Evolutionary conservation across 495 filamentous ascomycete genomes (phyloP).

Genomic region (Aspergillus cristatus): DNA sequence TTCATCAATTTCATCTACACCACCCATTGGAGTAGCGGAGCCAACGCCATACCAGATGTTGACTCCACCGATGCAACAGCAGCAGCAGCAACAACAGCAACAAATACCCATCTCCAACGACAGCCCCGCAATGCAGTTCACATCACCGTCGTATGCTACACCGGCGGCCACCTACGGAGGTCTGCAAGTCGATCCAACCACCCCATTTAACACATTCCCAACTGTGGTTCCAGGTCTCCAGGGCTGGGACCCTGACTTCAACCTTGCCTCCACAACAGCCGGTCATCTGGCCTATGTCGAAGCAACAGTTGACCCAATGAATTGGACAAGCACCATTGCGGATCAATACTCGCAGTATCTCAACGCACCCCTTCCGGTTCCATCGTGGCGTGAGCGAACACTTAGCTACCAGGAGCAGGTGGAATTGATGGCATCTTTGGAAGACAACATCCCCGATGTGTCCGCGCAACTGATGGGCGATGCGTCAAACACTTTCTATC

Average conservation of each 20-base stretch:
- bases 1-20: slow-evolving; percentile 15
- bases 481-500: slow-evolving; percentile 52
- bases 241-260: slow-evolving; percentile 39
- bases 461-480: slow-evolving; percentile 43
- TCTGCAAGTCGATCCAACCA: slow-evolving; percentile 29
- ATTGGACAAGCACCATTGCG: slow-evolving; percentile 33
- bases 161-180: slow-evolving; percentile 19
- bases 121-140: slow-evolving; percentile 12
- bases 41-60: slow-evolving; percentile 10
- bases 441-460: slow-evolving; percentile 49
- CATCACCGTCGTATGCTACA: slow-evolving; percentile 13
- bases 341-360: slow-evolving; percentile 45
- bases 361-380: slow-evolving; percentile 33
- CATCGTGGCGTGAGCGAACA: slow-evolving; percentile 48
- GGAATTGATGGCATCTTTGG: slow-evolving; percentile 58
- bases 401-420: slow-evolving; percentile 62
- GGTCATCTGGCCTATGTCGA: slow-evolving; percentile 32
- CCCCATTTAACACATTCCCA: slow-evolving; percentile 37
- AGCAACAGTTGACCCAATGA: slow-evolving; percentile 27
- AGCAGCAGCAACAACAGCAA: too few relatives aligned
- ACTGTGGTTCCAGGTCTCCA: slow-evolving; percentile 37
- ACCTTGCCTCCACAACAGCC: slow-evolving; percentile 34
- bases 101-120: slow-evolving; percentile 4
- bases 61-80: slow-evolving; percentile 9
- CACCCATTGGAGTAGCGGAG: slow-evolving; percentile 13